A percentile compares a stretch with the other conserved stretches of the same genome.
These are phyloP conservation scores for Umbilicus rupestris DNA, from an alignment of 164 flowering plant genomes.

Conservation along the genomic window DNA sequence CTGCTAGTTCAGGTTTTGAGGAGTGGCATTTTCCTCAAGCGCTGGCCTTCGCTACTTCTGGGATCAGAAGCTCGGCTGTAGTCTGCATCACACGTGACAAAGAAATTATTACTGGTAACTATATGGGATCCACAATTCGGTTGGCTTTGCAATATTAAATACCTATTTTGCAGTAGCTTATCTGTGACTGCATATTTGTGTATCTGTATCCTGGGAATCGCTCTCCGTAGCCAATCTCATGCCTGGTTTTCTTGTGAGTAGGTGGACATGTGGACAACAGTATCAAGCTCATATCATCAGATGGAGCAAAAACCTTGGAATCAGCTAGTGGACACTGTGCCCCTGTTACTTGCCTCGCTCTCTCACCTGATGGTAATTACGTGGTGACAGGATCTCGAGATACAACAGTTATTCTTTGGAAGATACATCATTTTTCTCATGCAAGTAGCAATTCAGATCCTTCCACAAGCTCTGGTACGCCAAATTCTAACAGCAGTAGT, in stretches of 20 bases:
- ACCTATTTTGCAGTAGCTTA: too few species aligned
- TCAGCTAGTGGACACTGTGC: conserved; percentile 85
- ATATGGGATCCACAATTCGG: neutral
- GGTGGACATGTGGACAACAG: conserved; percentile 97
- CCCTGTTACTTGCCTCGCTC: conserved; percentile 83
- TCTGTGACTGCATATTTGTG: neutral
- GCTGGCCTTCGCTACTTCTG: conserved; percentile 69
- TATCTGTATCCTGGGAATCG: neutral
- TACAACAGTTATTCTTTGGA: conserved; percentile 82
- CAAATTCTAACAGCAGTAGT: conserved; percentile 36
- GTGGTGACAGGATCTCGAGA: conserved; percentile 94
- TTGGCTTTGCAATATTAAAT: too few species aligned
- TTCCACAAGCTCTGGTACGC: conserved; percentile 32
- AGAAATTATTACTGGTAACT: conserved; percentile 80
- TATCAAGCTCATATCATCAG: conserved; percentile 69
- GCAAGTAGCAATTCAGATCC: conserved; percentile 41
- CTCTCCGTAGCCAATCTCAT: neutral
- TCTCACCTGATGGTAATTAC: conserved; percentile 69
- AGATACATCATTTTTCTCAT: conserved; percentile 45
- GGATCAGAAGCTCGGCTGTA: conserved; percentile 68
- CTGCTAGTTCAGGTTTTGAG: conserved; percentile 43
- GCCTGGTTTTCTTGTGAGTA: conserved; percentile 16
- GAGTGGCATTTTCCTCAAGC: conserved; percentile 90
- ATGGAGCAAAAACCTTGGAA: conserved; percentile 93
- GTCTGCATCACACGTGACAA: conserved; percentile 74